Evolutionary conservation across 345 rosid genomes (phyloP).

Genomic region (Excoecaria cochinchinensis): DNA sequence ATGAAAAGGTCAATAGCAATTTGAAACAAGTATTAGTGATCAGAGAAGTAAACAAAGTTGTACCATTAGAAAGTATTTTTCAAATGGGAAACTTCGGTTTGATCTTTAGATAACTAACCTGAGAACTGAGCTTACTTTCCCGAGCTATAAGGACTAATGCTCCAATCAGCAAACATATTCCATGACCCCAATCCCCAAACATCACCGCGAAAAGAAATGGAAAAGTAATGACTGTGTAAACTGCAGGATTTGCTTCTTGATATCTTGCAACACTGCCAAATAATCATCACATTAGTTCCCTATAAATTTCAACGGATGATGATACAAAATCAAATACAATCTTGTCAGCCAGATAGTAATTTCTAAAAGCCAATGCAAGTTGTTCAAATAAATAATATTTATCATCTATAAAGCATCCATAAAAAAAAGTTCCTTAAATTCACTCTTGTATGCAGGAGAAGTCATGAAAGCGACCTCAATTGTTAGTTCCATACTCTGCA

Average conservation of each 20-base stretch:
- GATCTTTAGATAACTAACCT: conserved; percentile 40
- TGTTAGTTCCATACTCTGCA: neutral
- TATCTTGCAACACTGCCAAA: conserved; percentile 91
- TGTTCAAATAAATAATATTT: conserved; percentile 2
- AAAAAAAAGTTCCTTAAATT: neutral
- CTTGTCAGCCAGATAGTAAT: conserved; percentile 17
- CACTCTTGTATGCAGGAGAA: neutral
- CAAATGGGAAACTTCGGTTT: neutral
- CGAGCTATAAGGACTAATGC: conserved; percentile 82
- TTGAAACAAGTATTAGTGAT: neutral
- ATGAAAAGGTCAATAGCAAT: neutral
- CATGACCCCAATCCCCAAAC: conserved; percentile 99
- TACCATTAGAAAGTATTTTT: neutral
- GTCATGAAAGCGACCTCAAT: neutral
- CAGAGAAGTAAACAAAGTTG: neutral
- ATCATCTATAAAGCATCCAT: neutral
- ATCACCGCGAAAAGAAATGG: conserved; percentile 98
- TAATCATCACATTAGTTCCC: conserved; percentile 26
- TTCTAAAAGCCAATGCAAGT: neutral
- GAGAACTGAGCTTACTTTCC: conserved; percentile 70
- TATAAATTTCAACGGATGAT: neutral
- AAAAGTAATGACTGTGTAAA: conserved; percentile 79
- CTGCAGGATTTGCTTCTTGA: conserved; percentile 97
- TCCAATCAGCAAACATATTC: conserved; percentile 90
- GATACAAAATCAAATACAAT: conserved; percentile 16